phyloP scores from a whole-genome alignment of 768 basidiomycete genomes.

The Amanita fuliginea region DNA sequence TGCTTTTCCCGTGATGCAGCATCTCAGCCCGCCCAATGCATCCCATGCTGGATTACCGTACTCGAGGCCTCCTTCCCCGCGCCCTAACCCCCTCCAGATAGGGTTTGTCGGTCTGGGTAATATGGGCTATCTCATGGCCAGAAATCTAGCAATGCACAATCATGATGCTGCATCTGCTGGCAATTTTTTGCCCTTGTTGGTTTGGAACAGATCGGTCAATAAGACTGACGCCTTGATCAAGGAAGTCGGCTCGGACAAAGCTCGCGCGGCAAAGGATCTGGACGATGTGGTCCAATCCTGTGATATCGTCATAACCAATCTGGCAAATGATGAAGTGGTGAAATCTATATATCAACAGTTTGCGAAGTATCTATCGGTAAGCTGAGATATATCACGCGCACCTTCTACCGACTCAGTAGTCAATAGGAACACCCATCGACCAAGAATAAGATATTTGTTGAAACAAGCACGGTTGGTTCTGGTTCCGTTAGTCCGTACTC shows the following conservation, averaged over 20 bases:
- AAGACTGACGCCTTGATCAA: conserved; percentile 48
- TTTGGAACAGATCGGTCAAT: conserved; percentile 65
- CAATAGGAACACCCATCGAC: conserved; percentile 30
- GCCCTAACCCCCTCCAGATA: conserved; percentile 17
- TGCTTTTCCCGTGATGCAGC: too few species aligned
- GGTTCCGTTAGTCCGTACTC: neutral
- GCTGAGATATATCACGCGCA: neutral
- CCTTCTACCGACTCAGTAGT: conserved; percentile 2
- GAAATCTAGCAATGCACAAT: conserved; percentile 63
- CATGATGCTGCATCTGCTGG: conserved; percentile 24
- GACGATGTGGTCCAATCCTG: conserved; percentile 53
- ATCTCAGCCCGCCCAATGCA: neutral
- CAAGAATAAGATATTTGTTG: conserved; percentile 67
- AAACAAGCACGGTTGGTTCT: conserved; percentile 71
- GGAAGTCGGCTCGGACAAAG: conserved; percentile 42
- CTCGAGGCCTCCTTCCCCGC: conserved; percentile 12
- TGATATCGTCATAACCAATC: conserved; percentile 68
- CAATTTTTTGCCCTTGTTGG: conserved; percentile 40
- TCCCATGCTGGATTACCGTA: conserved; percentile 9
- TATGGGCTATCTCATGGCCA: conserved; percentile 71
- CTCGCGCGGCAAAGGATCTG: conserved; percentile 43
- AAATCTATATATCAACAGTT: conserved; percentile 52
- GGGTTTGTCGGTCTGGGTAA: conserved; percentile 44
- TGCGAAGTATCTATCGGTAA: conserved; percentile 45
- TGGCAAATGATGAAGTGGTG: conserved; percentile 64